Evolutionary conservation across 2,329 filamentous ascomycete genomes (phyloP).

Genomic region (Ophiostoma pallidulum): DNA sequence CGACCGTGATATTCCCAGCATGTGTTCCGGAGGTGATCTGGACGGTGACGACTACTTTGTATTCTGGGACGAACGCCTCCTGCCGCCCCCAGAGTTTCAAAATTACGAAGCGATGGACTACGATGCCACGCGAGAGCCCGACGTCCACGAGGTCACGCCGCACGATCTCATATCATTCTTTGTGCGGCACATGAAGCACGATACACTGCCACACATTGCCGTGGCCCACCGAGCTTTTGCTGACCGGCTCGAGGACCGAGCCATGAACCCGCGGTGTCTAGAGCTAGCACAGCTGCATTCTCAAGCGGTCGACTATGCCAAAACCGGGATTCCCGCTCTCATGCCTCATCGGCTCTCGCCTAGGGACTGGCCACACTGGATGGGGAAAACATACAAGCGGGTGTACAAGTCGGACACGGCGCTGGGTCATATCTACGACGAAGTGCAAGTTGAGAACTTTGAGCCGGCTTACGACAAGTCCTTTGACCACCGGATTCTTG

Average conservation of each 20-base stretch:
- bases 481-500: conserved; percentile 69
- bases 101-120: conserved; percentile 75
- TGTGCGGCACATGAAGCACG: conserved; percentile 85
- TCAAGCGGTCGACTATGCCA: conserved; percentile 86
- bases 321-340: conserved; percentile 69
- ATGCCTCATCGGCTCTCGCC: conserved; percentile 56
- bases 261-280: conserved; percentile 60
- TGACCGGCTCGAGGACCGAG: conserved; percentile 53
- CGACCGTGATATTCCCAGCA: conserved; percentile 64
- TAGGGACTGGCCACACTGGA: conserved; percentile 70
- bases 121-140: conserved; percentile 44
- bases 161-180: conserved; percentile 77
- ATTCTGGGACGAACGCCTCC: conserved; percentile 73
- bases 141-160: conserved; percentile 55
- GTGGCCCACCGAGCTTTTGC: conserved; percentile 70
- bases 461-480: conserved; percentile 58
- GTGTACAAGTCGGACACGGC: conserved; percentile 61
- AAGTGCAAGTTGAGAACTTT: conserved; percentile 59
- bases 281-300: conserved; percentile 75
- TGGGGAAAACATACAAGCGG: conserved; percentile 55
- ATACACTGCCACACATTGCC: conserved; percentile 71
- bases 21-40: conserved; percentile 93
- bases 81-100: conserved; percentile 48
- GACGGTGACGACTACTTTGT: conserved; percentile 95
- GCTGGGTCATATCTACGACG: conserved; percentile 75